These are phyloP conservation scores for Alternaria arborescens DNA, from an alignment of 2,329 filamentous ascomycete species.

Conservation along the genomic window DNA sequence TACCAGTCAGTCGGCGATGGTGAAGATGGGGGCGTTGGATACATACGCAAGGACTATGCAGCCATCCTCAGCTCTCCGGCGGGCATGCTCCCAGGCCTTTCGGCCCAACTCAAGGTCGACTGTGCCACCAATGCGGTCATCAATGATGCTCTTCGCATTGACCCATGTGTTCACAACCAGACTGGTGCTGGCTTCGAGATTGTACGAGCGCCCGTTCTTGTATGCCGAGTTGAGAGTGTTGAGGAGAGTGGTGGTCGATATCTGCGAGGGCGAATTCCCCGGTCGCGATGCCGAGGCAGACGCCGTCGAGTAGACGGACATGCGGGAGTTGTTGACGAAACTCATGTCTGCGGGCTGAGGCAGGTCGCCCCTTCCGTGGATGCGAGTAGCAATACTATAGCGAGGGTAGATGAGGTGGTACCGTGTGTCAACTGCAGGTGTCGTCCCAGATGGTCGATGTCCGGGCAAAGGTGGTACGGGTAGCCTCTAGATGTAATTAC, in stretches of 20 bases:
- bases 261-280: constrained; percentile 74
- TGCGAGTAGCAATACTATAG: constrained; percentile 16
- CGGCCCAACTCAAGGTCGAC: constrained; percentile 80
- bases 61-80: constrained; percentile 91
- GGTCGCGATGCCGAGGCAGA: constrained; percentile 65
- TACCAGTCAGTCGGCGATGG: constrained; percentile 19
- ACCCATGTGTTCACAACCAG: constrained; percentile 96
- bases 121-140: constrained; percentile 76
- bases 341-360: constrained; percentile 46
- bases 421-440: constrained; percentile 29
- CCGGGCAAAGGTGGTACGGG: background rate
- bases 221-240: constrained; percentile 93
- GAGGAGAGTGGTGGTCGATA: constrained; percentile 91
- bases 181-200: constrained; percentile 87
- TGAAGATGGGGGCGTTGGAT: background rate
- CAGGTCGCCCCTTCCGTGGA: constrained; percentile 31
- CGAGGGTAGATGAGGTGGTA: constrained; percentile 20
- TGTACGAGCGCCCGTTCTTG: constrained; percentile 80
- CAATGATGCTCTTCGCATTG: constrained; percentile 75
- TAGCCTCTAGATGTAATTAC: background rate
- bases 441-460: constrained; percentile 7
- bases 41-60: constrained; percentile 87
- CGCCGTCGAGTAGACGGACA: constrained; percentile 68
- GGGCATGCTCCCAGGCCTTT: constrained; percentile 94
- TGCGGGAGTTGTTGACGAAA: constrained; percentile 67